Evolutionary conservation across 208 protist genomes (phyloP).

Genomic region (Leishmania gerbilli): DNA sequence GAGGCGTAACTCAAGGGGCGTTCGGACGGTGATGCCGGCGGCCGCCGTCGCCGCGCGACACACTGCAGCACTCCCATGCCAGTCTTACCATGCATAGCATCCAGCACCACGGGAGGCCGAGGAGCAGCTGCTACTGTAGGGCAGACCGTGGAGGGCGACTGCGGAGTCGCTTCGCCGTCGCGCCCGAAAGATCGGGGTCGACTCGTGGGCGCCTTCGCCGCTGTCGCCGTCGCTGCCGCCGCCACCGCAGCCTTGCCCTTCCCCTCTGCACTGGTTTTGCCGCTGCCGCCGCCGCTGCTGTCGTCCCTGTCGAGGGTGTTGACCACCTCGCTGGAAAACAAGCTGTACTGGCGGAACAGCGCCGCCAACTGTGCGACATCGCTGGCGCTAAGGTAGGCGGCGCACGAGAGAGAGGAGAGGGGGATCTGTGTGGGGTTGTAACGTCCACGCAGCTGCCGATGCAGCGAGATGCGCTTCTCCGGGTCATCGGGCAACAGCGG

Average conservation of each 20-base stretch:
- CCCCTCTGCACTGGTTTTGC: not conserved
- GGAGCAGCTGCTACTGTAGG: not conserved
- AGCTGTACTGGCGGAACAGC: slow-evolving; percentile 48
- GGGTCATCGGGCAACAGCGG: slow-evolving; percentile 34
- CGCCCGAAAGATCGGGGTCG: not conserved
- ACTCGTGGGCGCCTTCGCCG: not conserved
- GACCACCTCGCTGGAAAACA: slow-evolving; percentile 34
- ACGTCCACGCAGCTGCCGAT: slow-evolving; percentile 62
- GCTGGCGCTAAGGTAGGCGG: slow-evolving; percentile 44
- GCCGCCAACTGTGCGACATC: slow-evolving; percentile 50
- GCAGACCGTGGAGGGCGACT: not conserved
- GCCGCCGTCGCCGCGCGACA: not conserved
- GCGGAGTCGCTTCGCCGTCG: not conserved
- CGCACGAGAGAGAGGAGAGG: slow-evolving; percentile 60
- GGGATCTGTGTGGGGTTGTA: slow-evolving; percentile 79
- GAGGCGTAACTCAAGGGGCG: not conserved
- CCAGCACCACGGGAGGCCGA: not conserved
- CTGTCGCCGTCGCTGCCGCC: not conserved
- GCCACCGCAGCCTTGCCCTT: not conserved
- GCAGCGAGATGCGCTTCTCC: slow-evolving; percentile 37
- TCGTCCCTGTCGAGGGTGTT: slow-evolving; percentile 8
- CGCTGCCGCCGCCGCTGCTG: not conserved
- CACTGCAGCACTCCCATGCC: slow-evolving; percentile 9
- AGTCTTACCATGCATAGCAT: not conserved
- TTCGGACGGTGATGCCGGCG: not conserved